phyloP scores from a whole-genome alignment of 495 filamentous ascomycete genomes.

The Entonaema liquescens region DNA sequence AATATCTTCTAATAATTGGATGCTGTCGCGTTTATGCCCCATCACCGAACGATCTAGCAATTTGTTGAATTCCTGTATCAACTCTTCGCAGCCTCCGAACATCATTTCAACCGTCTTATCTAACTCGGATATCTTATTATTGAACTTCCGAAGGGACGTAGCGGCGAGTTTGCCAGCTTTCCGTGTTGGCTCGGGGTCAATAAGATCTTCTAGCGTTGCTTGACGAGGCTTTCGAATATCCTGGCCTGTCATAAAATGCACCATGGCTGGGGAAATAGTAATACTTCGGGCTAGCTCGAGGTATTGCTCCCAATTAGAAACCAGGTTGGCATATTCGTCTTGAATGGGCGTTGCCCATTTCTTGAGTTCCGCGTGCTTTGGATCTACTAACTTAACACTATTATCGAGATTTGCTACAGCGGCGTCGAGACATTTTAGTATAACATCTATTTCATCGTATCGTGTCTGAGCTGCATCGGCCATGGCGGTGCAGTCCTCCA shows the following conservation, averaged over 20 bases:
- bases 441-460: constrained; percentile 72
- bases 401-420: constrained; percentile 83
- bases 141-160: constrained; percentile 56
- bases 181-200: constrained; percentile 71
- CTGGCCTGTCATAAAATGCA: constrained; percentile 62
- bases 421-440: constrained; percentile 75
- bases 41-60: constrained; percentile 56
- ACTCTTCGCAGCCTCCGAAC: constrained; percentile 54
- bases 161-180: constrained; percentile 66
- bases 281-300: constrained; percentile 69
- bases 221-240: constrained; percentile 52
- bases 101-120: constrained; percentile 57
- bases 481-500: constrained; percentile 68
- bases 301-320: constrained; percentile 74
- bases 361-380: constrained; percentile 76
- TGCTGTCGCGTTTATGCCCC: constrained; percentile 52
- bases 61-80: constrained; percentile 59
- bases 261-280: constrained; percentile 60
- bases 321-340: constrained; percentile 72
- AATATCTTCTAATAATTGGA: constrained; percentile 79
- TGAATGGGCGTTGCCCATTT: constrained; percentile 74
- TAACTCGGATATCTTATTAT: constrained; percentile 55
- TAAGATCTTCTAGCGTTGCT: constrained; percentile 72
- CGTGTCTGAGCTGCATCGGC: constrained; percentile 58
- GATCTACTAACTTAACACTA: constrained; percentile 76